A percentile compares a stretch with the other conserved stretches of the same genome.
Evolutionary conservation across 176 grass and related monocot genomes (phyloP).

Genomic region (Triticum monococcum): DNA sequence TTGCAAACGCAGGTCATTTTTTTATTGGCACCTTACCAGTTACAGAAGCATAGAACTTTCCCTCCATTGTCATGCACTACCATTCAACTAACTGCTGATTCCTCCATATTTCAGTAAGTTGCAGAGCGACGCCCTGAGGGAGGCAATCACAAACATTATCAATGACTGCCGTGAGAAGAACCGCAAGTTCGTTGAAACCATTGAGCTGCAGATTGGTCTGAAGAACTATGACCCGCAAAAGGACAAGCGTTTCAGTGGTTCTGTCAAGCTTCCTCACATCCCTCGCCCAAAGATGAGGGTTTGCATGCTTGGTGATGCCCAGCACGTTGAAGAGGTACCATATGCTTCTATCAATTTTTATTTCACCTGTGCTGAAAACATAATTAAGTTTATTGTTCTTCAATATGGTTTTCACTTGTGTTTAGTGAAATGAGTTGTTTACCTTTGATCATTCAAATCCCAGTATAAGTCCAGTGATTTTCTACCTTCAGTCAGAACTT

Average conservation of each 20-base stretch:
- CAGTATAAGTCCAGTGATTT: not conserved
- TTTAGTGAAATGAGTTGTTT: not conserved
- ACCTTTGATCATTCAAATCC: not conserved
- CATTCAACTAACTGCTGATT: not conserved
- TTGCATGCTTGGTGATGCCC: conserved; percentile 81
- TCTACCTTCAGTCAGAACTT: not conserved
- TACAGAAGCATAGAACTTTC: not conserved
- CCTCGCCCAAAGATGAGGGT: conserved; percentile 81
- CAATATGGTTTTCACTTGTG: not conserved
- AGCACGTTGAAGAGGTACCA: conserved; percentile 68
- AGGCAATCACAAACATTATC: conserved; percentile 47
- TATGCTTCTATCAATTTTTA: not conserved
- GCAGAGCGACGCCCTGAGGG: conserved; percentile 49
- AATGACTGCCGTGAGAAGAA: conserved; percentile 54
- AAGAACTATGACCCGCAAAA: conserved; percentile 89
- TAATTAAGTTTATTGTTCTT: not conserved
- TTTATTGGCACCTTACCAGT: not conserved
- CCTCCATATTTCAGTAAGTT: conserved; percentile 51
- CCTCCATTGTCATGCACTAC: not conserved
- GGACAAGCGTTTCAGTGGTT: conserved; percentile 73
- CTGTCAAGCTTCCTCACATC: conserved; percentile 66
- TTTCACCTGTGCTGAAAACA: not conserved
- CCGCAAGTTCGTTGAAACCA: conserved; percentile 58
- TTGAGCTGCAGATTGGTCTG: conserved; percentile 71
- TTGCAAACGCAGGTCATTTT: not conserved